Evolutionary conservation across 768 basidiomycete species (phyloP), one percentile per base, ranked within the genome.

Genomic region (Pluteus cervinus): DNA sequence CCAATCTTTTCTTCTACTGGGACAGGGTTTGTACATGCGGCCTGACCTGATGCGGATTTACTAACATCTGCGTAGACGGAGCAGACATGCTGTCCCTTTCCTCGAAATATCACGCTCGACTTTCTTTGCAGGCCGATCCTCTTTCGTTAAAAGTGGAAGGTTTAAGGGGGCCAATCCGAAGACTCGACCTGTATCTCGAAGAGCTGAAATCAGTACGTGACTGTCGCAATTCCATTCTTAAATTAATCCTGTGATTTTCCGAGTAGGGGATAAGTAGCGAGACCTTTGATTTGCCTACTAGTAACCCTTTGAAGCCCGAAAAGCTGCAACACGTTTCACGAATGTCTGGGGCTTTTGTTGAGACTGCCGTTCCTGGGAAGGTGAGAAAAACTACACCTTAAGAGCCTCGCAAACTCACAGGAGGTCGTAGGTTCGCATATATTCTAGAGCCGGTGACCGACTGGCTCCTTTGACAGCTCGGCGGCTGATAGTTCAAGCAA

Each of bases 1-100:
- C 34, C 69, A 83, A 46, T 65, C 85, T 5, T 85, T 87, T 52
- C 52, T 87, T 21, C 65, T 87, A 21, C 68, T 89, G 43, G 85
- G 85, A 26, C 79, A 71, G 71, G 80, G 86, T 82, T 25, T 12
- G 57, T 51, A 30, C 34, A 44, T 35, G 29, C 24, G 24, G 15
- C 16, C 7, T 28, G 21, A 23, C 21, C 15, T 15, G 28, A 2
- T 25, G 22, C 12, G 46, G 16, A 17, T 39, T 21, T n/a, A 25
- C 40, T 50, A 33, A 48, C 26, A 5, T 26, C 30, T 16, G 10
- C 12, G 14, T 42, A 86, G 86, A 86, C 53, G 85, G 85, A 24
- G 57, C 63, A 26, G 68, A 86, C 49, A 62, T 84, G 22, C 54
- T 80, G 40, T 63, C 70, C 16, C 43, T 86, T 33, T 78, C 82